Conservation (phyloP, 2,329 filamentous ascomycete genomes). For the Chrysosporium queenslandicum region DNA sequence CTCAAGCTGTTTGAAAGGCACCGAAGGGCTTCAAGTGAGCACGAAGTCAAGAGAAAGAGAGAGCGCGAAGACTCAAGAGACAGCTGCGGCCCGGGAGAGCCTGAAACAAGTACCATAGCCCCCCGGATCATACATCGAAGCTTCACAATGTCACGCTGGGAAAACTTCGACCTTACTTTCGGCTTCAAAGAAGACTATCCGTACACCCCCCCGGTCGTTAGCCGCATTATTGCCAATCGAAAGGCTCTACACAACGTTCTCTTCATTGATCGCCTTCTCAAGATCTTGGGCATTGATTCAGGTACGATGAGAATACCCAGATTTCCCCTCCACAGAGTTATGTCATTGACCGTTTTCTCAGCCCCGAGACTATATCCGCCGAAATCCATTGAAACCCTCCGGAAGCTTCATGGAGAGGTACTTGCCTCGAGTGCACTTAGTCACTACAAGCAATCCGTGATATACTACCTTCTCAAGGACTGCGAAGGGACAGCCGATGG, state of each 20-base stretch:
- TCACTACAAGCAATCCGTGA: constrained; percentile 70
- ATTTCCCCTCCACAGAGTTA: constrained; percentile 6
- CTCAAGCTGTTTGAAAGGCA: too few relatives aligned
- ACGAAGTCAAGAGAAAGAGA: too few relatives aligned
- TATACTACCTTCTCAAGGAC: constrained; percentile 77
- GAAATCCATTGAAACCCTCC: constrained; percentile 55
- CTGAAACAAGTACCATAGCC: too few relatives aligned
- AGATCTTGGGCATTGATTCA: constrained; percentile 57
- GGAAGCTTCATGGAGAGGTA: constrained; percentile 60
- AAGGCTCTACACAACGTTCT: constrained; percentile 58
- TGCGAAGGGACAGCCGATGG: constrained; percentile 47
- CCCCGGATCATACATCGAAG: background rate
- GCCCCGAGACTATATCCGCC: constrained; percentile 63
- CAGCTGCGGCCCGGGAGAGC: too few relatives aligned
- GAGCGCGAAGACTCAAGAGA: too few relatives aligned
- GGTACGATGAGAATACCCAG: constrained; percentile 39
- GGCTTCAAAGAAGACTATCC: constrained; percentile 48
- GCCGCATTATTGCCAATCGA: constrained; percentile 57
- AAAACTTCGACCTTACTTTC: constrained; percentile 60
- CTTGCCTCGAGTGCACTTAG: constrained; percentile 53
- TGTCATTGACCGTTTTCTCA: constrained; percentile 21
- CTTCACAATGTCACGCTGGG: constrained; percentile 39
- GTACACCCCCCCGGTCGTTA: constrained; percentile 52
- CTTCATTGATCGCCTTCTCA: constrained; percentile 71
- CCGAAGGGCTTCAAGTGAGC: too few relatives aligned